Conservation (phyloP, 192 early-diverging fungal genomes). For the Coemansia sp. region DNA sequence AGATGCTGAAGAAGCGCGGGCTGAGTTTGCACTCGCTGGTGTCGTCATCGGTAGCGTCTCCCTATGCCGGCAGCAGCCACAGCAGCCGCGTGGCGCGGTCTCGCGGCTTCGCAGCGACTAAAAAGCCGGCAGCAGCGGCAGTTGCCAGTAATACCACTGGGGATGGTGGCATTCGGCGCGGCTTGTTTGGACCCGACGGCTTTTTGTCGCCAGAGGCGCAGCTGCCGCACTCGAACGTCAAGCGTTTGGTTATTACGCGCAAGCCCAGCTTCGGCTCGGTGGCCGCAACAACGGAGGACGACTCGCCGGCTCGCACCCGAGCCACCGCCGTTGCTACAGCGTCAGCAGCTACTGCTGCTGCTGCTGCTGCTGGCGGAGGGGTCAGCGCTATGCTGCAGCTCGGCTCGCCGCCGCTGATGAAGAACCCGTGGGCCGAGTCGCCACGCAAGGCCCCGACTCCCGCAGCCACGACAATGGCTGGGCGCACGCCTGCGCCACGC, state of each 20-base stretch:
- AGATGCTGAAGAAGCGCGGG: slow-evolving; percentile 59
- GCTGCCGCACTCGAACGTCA: slow-evolving; percentile 66
- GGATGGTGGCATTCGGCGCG: neutral
- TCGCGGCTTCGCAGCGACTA: slow-evolving; percentile 62
- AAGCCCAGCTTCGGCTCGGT: slow-evolving; percentile 26
- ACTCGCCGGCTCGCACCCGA: slow-evolving; percentile 4
- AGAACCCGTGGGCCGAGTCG: slow-evolving; percentile 16
- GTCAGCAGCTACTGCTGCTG: neutral
- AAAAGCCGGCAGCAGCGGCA: slow-evolving; percentile 24
- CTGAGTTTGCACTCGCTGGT: slow-evolving; percentile 64
- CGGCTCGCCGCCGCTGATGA: slow-evolving; percentile 9
- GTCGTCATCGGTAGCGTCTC: slow-evolving; percentile 72
- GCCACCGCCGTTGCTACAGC: neutral
- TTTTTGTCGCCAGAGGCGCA: slow-evolving; percentile 64
- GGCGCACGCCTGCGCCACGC: neutral
- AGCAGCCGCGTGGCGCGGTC: slow-evolving; percentile 59
- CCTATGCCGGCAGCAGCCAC: slow-evolving; percentile 54
- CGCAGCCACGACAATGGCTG: neutral
- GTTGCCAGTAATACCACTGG: slow-evolving; percentile 4
- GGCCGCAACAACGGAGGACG: neutral
- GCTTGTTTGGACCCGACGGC: slow-evolving; percentile 48
- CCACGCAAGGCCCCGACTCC: neutral
- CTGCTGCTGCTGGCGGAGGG: neutral
- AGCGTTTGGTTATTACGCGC: slow-evolving; percentile 63
- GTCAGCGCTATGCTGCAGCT: neutral